A percentile compares a stretch with the other conserved stretches of the same genome.
Evolutionary conservation across 257 asterid genomes (phyloP).

Genomic region (Solanum acaule): DNA sequence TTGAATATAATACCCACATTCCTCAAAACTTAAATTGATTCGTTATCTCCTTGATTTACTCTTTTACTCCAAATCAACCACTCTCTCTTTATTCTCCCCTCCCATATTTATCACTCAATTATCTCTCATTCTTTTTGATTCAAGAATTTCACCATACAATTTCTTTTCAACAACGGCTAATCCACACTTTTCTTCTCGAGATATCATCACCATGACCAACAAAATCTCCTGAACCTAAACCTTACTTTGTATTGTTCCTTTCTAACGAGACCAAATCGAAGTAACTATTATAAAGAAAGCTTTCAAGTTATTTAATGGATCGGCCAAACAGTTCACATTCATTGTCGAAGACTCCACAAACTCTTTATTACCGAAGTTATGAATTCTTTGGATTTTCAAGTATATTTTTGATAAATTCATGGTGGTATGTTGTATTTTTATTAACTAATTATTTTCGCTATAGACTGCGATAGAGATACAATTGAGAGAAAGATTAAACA

Average conservation of each 20-base stretch:
- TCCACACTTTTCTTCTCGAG: too few species aligned
- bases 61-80: neutral
- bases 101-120: neutral
- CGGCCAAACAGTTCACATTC: too few species aligned
- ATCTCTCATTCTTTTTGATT: neutral
- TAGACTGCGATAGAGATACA: too few species aligned
- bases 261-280: neutral
- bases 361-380: too few species aligned
- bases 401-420: too few species aligned
- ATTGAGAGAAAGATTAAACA: too few species aligned
- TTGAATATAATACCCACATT: neutral
- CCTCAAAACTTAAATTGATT: neutral
- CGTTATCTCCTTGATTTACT: neutral
- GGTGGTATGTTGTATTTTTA: too few species aligned
- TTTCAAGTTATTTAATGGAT: too few species aligned
- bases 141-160: neutral
- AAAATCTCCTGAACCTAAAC: neutral
- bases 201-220: neutral
- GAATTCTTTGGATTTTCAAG: too few species aligned
- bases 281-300: neutral
- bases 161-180: neutral
- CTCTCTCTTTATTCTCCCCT: neutral
- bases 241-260: neutral
- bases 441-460: too few species aligned
- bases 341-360: too few species aligned